Evolutionary conservation across 768 basidiomycete genomes (phyloP).

Genomic region (Suillus luteus): DNA sequence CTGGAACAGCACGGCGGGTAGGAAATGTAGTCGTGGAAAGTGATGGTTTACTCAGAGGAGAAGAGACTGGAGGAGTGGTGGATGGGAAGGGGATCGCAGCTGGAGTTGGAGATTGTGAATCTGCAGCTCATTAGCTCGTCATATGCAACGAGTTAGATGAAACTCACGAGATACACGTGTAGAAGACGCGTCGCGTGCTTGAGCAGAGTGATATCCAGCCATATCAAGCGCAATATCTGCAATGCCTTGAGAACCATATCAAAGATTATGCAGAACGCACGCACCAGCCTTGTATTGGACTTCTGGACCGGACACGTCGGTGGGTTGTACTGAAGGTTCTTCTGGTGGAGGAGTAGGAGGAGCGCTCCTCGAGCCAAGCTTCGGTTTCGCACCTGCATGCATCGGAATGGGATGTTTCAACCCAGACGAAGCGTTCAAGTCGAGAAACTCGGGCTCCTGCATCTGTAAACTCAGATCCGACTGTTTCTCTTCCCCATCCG

Average conservation of each 20-base stretch:
- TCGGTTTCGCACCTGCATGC: slow-evolving; percentile 20
- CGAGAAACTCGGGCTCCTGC: slow-evolving; percentile 80
- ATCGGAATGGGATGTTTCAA: slow-evolving; percentile 16
- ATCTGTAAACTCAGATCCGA: slow-evolving; percentile 19
- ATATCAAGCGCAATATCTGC: slow-evolving; percentile 80
- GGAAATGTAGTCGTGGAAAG: slow-evolving; percentile 36
- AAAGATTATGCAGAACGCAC: slow-evolving; percentile 12
- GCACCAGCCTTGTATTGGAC: slow-evolving; percentile 65
- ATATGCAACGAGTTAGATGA: background rate
- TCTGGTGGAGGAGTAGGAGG: slow-evolving; percentile 40
- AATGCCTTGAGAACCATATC: slow-evolving; percentile 11
- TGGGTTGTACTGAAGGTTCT: slow-evolving; percentile 44
- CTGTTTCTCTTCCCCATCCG: slow-evolving; percentile 25
- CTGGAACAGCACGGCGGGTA: slow-evolving; percentile 57
- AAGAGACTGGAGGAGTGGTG: slow-evolving; percentile 19
- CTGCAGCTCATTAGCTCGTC: background rate
- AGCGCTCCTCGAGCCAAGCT: slow-evolving; percentile 11
- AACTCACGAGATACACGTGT: slow-evolving; percentile 40
- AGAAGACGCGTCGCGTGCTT: slow-evolving; percentile 42
- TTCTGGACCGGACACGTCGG: slow-evolving; percentile 50
- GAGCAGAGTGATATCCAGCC: slow-evolving; percentile 70
- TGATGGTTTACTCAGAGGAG: slow-evolving; percentile 21
- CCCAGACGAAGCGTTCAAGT: slow-evolving; percentile 59
- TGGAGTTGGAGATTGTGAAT: slow-evolving; percentile 6
- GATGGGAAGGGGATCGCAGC: background rate